A percentile compares a stretch with the other conserved stretches of the same genome.
These are phyloP conservation scores for Rhizopogon vesiculosus DNA, from an alignment of 768 basidiomycete species.

Conservation along the genomic window DNA sequence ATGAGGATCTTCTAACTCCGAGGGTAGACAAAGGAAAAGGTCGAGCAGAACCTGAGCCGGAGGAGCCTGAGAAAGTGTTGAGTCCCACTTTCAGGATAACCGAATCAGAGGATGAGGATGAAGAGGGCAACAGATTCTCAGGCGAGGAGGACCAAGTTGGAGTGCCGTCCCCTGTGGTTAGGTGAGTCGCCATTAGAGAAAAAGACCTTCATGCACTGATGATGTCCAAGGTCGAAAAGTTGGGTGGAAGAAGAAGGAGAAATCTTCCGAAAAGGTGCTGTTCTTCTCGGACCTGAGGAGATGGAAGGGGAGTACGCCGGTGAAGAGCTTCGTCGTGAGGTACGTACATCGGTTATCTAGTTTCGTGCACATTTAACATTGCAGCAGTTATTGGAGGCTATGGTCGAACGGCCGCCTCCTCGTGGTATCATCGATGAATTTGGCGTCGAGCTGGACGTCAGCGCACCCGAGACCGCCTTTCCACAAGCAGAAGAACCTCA, in stretches of 20 bases:
- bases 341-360: conserved; percentile 20
- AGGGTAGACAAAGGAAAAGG: conserved; percentile 77
- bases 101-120: conserved; percentile 51
- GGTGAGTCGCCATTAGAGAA: not conserved
- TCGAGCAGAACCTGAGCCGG: conserved; percentile 62
- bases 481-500: conserved; percentile 12
- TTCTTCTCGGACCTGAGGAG: conserved; percentile 75
- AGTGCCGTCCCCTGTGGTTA: conserved; percentile 25
- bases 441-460: conserved; percentile 32
- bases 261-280: conserved; percentile 88
- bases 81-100: conserved; percentile 57
- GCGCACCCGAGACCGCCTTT: conserved; percentile 2
- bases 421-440: conserved; percentile 65
- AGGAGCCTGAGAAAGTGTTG: conserved; percentile 66
- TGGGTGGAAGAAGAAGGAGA: conserved; percentile 96
- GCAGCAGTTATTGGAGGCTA: conserved; percentile 70
- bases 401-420: conserved; percentile 82
- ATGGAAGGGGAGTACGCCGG: conserved; percentile 89
- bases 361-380: not conserved
- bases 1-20: conserved; percentile 47
- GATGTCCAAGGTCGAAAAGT: conserved; percentile 49
- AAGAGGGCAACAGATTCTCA: conserved; percentile 30
- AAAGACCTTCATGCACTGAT: not conserved
- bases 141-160: conserved; percentile 21
- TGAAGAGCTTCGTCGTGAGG: conserved; percentile 82